Evolutionary conservation across 164 flowering plant species (phyloP).

Genomic region (Nymphaea thermarum): DNA sequence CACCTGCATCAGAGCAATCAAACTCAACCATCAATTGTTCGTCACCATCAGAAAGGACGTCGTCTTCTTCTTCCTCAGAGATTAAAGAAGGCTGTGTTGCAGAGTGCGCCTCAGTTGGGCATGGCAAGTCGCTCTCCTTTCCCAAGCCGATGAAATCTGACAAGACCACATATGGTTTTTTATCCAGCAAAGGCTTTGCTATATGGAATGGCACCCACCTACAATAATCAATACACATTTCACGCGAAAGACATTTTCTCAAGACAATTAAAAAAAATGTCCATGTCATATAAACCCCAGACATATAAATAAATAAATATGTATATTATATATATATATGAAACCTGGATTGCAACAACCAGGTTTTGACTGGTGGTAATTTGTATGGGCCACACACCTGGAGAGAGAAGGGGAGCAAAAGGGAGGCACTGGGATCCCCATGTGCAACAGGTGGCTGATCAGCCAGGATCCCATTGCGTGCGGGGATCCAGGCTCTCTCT

Average conservation of each 20-base stretch:
- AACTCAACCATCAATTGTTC: slow-evolving; percentile 42
- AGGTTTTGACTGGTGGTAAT: too few species aligned
- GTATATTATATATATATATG: too few species aligned
- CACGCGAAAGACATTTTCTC: not conserved
- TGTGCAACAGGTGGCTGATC: too few species aligned
- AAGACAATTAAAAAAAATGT: too few species aligned
- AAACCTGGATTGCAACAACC: too few species aligned
- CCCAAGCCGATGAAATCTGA: slow-evolving; percentile 38
- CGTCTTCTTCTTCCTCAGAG: slow-evolving; percentile 22
- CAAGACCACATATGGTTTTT: slow-evolving; percentile 45
- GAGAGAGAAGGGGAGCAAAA: too few species aligned
- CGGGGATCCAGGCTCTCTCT: too few species aligned
- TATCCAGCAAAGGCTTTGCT: slow-evolving; percentile 65
- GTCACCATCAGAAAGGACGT: slow-evolving; percentile 28
- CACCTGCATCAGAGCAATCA: slow-evolving; percentile 23
- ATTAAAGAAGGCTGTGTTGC: slow-evolving; percentile 23
- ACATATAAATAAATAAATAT: too few species aligned
- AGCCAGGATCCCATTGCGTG: too few species aligned
- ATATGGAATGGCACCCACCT: slow-evolving; percentile 81
- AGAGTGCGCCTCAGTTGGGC: slow-evolving; percentile 12
- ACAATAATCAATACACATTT: slow-evolving; percentile 2
- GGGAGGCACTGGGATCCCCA: too few species aligned
- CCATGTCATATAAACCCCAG: too few species aligned
- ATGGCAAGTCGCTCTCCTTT: slow-evolving; percentile 24
- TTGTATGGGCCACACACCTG: too few species aligned